These are phyloP conservation scores for Daldinia eschscholtzii DNA, from an alignment of 2,329 filamentous ascomycete species.

Conservation along the genomic window DNA sequence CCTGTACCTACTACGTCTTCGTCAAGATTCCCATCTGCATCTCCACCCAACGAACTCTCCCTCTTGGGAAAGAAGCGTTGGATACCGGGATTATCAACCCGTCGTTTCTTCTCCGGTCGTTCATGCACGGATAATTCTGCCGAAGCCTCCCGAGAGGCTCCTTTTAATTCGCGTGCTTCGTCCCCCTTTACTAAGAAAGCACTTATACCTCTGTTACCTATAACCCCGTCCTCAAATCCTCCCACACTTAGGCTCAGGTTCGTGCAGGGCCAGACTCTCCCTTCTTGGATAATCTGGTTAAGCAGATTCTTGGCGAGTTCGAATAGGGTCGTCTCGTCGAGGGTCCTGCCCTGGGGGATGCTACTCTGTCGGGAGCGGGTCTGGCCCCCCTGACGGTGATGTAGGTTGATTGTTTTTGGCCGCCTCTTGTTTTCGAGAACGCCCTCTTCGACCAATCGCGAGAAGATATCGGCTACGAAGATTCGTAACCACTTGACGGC, in stretches of 20 bases:
- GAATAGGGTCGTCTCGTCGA: conserved; percentile 80
- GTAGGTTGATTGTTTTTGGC: conserved; percentile 86
- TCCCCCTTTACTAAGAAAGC: conserved; percentile 85
- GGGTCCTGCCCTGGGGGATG: conserved; percentile 79
- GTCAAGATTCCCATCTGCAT: conserved; percentile 48
- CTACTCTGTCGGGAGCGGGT: conserved; percentile 80
- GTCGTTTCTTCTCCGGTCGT: conserved; percentile 59
- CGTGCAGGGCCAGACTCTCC: conserved; percentile 88
- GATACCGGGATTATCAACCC: conserved; percentile 64
- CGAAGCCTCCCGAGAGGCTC: conserved; percentile 46
- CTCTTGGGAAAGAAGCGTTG: conserved; percentile 68
- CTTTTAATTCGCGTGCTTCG: conserved; percentile 69
- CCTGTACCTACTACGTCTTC: conserved; percentile 40
- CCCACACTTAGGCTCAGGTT: conserved; percentile 89
- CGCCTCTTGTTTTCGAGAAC: conserved; percentile 87
- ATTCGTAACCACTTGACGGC: conserved; percentile 89
- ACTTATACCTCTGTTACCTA: conserved; percentile 87
- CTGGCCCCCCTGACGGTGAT: conserved; percentile 81
- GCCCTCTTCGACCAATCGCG: conserved; percentile 89
- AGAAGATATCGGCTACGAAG: conserved; percentile 91
- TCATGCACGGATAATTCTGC: conserved; percentile 49
- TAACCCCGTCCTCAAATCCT: conserved; percentile 91
- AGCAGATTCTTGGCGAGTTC: conserved; percentile 82
- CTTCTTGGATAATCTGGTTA: conserved; percentile 81
- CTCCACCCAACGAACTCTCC: conserved; percentile 50